Conservation (phyloP, 2,329 filamentous ascomycete genomes). For the Ascocoryne sarcoides region DNA sequence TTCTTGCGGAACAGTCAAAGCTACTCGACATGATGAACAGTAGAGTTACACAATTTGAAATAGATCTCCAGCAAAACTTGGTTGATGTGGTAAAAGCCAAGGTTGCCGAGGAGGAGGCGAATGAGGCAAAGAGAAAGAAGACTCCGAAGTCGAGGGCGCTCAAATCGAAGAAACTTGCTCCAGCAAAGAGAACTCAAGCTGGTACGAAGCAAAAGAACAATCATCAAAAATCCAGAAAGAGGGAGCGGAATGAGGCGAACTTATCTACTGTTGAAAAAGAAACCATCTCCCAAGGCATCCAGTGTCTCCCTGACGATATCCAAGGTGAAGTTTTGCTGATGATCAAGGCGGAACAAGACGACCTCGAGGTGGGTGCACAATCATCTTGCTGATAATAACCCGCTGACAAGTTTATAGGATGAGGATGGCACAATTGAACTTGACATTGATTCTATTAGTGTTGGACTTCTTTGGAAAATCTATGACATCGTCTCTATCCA, state of each 20-base stretch:
- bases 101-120: constrained; percentile 43
- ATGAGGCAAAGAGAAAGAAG: constrained; percentile 28
- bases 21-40: constrained; percentile 44
- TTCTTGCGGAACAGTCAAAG: constrained; percentile 47
- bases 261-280: constrained; percentile 80
- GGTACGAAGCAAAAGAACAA: constrained; percentile 34
- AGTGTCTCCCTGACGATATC: constrained; percentile 67
- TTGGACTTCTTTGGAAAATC: constrained; percentile 45
- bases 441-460: constrained; percentile 50
- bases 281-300: constrained; percentile 78
- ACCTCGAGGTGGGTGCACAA: constrained; percentile 48
- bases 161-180: constrained; percentile 31
- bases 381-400: background rate
- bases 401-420: constrained; percentile 27
- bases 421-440: constrained; percentile 48
- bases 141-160: constrained; percentile 46
- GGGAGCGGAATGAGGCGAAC: constrained; percentile 33
- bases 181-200: constrained; percentile 21
- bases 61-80: constrained; percentile 39
- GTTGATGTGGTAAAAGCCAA: constrained; percentile 54
- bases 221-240: constrained; percentile 14
- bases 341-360: constrained; percentile 74
- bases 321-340: constrained; percentile 77
- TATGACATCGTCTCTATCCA: constrained; percentile 41
- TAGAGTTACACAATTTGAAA: constrained; percentile 42